phyloP scores from a whole-genome alignment of 2,329 filamentous ascomycete genomes.

The Orbilia brochopaga region DNA sequence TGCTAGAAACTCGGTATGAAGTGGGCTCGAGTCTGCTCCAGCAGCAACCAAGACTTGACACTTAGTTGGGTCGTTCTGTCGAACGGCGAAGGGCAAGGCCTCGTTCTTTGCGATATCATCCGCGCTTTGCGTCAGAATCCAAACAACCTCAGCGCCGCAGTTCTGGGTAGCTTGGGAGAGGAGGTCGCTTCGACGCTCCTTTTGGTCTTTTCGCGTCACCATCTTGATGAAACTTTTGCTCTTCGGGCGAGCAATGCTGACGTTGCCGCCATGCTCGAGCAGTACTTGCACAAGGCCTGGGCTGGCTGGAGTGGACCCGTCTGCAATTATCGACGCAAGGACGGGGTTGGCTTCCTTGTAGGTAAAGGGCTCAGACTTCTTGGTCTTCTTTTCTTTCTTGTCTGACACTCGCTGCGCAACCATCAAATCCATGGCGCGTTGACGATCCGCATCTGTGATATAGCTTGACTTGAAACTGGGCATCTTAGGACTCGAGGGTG shows the following conservation, averaged over 20 bases:
- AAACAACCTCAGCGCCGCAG: constrained; percentile 12
- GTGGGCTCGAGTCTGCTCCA: constrained; percentile 9
- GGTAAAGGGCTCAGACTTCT: constrained; percentile 14
- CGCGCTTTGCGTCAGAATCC: constrained; percentile 9
- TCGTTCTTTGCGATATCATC: constrained; percentile 16
- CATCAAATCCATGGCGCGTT: constrained; percentile 15
- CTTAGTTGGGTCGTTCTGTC: constrained; percentile 7
- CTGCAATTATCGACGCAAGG: constrained; percentile 1
- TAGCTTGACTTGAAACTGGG: constrained; percentile 16
- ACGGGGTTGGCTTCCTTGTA: constrained; percentile 25
- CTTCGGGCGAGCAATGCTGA: constrained; percentile 17
- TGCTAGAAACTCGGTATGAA: constrained; percentile 8
- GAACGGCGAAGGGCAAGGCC: constrained; percentile 11
- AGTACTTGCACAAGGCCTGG: constrained; percentile 18
- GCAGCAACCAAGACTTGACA: constrained; percentile 7
- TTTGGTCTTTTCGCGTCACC: constrained; percentile 15
- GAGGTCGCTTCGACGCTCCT: constrained; percentile 18
- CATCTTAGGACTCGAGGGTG: not conserved
- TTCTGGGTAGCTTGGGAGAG: constrained; percentile 19
- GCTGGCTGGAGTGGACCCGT: constrained; percentile 6
- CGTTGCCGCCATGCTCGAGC: constrained; percentile 16
- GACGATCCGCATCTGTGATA: constrained; percentile 15
- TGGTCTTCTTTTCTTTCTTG: constrained; percentile 24
- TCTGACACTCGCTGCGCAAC: constrained; percentile 11
- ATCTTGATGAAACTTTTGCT: constrained; percentile 24